Percentiles rank a stretch among this genome's conserved stretches.
These are phyloP conservation scores for Nasturtium officinale DNA, from an alignment of 345 rosid genomes.

Conservation along the genomic window DNA sequence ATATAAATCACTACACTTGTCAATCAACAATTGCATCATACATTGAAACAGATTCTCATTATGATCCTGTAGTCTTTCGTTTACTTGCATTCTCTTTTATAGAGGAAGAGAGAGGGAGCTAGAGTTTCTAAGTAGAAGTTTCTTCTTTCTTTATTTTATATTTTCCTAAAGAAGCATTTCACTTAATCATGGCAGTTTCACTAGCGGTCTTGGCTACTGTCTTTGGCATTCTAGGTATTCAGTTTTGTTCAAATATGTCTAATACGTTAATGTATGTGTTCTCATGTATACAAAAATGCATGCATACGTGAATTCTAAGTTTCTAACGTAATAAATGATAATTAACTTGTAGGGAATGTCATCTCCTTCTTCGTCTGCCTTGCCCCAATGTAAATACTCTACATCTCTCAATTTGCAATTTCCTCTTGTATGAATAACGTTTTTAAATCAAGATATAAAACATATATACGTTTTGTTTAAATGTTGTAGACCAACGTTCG, in stretches of 20 bases:
- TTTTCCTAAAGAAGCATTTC: background rate
- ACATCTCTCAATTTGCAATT: background rate
- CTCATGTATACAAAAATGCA: constrained; percentile 16
- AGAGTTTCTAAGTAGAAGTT: constrained; percentile 4
- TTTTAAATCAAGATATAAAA: background rate
- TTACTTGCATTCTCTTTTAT: constrained; percentile 25
- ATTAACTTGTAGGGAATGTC: constrained; percentile 57
- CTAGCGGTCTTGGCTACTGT: constrained; percentile 49
- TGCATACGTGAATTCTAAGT: constrained; percentile 24
- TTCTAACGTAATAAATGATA: constrained; percentile 6
- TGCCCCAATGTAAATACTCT: constrained; percentile 63
- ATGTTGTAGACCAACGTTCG: constrained; percentile 59
- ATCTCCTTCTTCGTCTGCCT: constrained; percentile 66
- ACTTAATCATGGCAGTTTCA: constrained; percentile 46
- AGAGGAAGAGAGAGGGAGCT: constrained; percentile 33
- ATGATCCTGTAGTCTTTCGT: constrained; percentile 31
- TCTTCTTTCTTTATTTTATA: background rate
- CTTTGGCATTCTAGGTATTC: constrained; percentile 73
- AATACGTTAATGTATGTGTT: background rate
- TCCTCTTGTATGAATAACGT: background rate
- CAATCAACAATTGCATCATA: constrained; percentile 28
- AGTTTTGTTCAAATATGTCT: background rate
- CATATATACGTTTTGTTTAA: background rate
- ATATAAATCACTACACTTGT: constrained; percentile 41
- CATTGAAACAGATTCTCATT: constrained; percentile 35